Evolutionary conservation across 1,284 basidiomycete species (phyloP).

Genomic region (Megacollybia platyphylla): DNA sequence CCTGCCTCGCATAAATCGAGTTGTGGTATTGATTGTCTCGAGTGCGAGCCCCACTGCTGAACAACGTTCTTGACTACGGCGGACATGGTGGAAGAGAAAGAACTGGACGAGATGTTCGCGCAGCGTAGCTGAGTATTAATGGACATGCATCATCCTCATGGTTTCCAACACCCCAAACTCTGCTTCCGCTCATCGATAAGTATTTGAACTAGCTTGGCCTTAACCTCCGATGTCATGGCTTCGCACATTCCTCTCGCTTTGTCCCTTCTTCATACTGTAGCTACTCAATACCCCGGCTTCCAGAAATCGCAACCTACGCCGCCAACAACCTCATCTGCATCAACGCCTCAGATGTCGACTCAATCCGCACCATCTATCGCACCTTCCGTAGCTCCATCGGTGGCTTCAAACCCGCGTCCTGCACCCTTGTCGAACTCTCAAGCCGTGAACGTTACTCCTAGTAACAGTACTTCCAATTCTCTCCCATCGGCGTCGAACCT

Average conservation of each 20-base stretch:
- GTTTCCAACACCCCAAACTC: constrained; percentile 6
- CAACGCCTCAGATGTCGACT: constrained; percentile 6
- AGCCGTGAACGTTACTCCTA: background rate
- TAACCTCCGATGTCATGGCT: constrained; percentile 18
- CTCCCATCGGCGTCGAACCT: constrained; percentile 12
- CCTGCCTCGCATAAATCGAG: constrained; percentile 20
- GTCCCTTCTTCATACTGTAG: constrained; percentile 36
- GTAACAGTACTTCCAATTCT: constrained; percentile 2
- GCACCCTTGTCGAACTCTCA: constrained; percentile 4
- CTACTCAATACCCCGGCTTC: constrained; percentile 30
- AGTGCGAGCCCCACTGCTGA: constrained; percentile 1
- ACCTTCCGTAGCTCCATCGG: constrained; percentile 13
- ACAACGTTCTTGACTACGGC: constrained; percentile 1
- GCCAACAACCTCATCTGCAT: constrained; percentile 6
- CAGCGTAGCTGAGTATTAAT: background rate
- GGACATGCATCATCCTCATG: constrained; percentile 5
- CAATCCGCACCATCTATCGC: constrained; percentile 13
- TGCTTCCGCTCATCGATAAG: too few species aligned
- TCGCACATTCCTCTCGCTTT: constrained; percentile 36
- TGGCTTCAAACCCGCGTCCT: constrained; percentile 6
- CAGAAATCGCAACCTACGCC: constrained; percentile 16
- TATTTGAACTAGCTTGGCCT: too few species aligned
- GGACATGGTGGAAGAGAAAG: constrained; percentile 2
- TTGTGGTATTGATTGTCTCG: background rate
- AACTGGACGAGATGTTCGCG: background rate